Conservation (phyloP, 1,284 basidiomycete species). For the Microbotryum scabiosae region DNA sequence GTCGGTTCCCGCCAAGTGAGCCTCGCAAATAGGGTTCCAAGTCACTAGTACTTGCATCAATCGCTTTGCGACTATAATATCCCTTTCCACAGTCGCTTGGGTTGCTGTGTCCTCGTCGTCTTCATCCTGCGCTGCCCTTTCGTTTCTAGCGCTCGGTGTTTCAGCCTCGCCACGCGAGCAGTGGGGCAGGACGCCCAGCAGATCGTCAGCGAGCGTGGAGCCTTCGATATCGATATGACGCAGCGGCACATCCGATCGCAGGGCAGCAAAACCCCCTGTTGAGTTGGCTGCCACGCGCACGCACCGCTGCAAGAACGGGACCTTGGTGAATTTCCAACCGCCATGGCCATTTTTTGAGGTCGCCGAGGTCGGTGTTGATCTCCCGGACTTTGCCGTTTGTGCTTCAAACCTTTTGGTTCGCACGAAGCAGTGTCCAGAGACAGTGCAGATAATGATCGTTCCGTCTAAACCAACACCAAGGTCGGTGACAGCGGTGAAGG, state of each 20-base stretch:
- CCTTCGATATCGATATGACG: slow-evolving; percentile 55
- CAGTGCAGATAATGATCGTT: slow-evolving; percentile 82
- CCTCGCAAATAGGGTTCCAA: slow-evolving; percentile 31
- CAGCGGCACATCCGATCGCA: slow-evolving; percentile 64
- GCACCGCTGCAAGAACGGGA: slow-evolving; percentile 76
- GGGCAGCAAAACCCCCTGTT: slow-evolving; percentile 79
- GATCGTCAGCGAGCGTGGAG: slow-evolving; percentile 57
- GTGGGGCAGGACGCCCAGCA: slow-evolving; percentile 57
- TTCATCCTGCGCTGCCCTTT: slow-evolving; percentile 10
- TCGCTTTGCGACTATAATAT: slow-evolving; percentile 46
- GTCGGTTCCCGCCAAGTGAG: slow-evolving; percentile 52
- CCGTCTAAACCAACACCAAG: slow-evolving; percentile 83
- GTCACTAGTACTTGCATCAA: slow-evolving; percentile 44
- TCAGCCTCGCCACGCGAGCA: slow-evolving; percentile 31
- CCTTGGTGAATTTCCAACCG: slow-evolving; percentile 57
- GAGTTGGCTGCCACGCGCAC: slow-evolving; percentile 77
- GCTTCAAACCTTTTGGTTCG: slow-evolving; percentile 49
- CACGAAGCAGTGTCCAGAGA: slow-evolving; percentile 88
- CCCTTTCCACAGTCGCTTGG: slow-evolving; percentile 37
- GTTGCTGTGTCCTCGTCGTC: slow-evolving; percentile 34
- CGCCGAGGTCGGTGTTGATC: slow-evolving; percentile 16
- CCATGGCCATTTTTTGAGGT: slow-evolving; percentile 21
- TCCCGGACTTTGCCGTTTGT: not conserved
- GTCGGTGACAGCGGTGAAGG: slow-evolving; percentile 79
- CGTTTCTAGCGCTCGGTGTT: not conserved